Percentiles rank a stretch among this genome's conserved stretches.
phyloP scores from a whole-genome alignment of 2,329 filamentous ascomycete genomes.

The Cytospora mali region DNA sequence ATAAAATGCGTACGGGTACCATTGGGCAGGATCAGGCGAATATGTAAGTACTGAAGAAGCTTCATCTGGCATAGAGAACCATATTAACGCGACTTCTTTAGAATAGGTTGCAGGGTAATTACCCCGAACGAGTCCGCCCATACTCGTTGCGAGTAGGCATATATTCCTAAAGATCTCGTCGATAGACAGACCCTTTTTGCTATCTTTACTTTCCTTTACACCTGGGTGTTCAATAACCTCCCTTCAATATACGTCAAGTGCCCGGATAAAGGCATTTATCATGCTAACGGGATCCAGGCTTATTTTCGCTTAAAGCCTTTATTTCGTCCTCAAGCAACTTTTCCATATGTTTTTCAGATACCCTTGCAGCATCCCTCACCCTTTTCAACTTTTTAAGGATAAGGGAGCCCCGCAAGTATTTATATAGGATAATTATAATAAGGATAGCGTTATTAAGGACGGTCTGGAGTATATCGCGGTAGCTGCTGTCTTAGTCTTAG shows the following conservation, averaged over 20 bases:
- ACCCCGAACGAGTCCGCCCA: too few relatives aligned
- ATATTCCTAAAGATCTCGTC: slow-evolving; percentile 13
- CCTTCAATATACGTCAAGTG: slow-evolving; percentile 21
- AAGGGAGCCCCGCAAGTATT: slow-evolving; percentile 23
- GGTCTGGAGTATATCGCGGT: slow-evolving; percentile 33
- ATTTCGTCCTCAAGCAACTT: slow-evolving; percentile 33
- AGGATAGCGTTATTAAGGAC: slow-evolving; percentile 35
- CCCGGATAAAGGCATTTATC: slow-evolving; percentile 32
- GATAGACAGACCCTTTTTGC: not conserved
- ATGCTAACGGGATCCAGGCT: slow-evolving; percentile 32
- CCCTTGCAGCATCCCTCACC: slow-evolving; percentile 29
- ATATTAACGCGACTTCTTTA: too few relatives aligned
- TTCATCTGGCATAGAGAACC: too few relatives aligned
- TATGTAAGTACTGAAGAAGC: too few relatives aligned
- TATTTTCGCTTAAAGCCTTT: slow-evolving; percentile 22
- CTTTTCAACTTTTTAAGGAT: slow-evolving; percentile 26
- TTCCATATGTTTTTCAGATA: slow-evolving; percentile 32
- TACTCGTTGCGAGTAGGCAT: too few relatives aligned
- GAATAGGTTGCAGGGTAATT: too few relatives aligned
- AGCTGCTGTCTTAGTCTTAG: slow-evolving; percentile 26
- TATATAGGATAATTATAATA: slow-evolving; percentile 31
- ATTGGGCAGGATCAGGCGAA: too few relatives aligned
- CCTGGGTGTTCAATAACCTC: not conserved
- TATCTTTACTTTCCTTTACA: not conserved
- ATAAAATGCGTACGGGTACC: too few relatives aligned